These are phyloP conservation scores for Talaromyces adpressus DNA, from an alignment of 495 filamentous ascomycete genomes.

Conservation along the genomic window DNA sequence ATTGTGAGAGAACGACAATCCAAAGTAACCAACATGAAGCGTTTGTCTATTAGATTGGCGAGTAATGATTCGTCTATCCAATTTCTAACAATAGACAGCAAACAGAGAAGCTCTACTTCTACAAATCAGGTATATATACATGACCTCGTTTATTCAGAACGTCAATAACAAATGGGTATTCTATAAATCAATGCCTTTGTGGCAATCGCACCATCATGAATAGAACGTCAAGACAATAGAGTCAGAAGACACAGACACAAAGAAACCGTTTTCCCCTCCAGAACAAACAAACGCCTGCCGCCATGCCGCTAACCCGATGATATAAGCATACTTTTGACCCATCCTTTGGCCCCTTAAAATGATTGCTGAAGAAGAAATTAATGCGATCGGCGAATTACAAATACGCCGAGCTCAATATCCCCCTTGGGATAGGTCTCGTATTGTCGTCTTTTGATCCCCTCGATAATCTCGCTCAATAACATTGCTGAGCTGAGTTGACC, in stretches of 20 bases:
- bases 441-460: constrained; percentile 47
- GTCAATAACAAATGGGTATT: constrained; percentile 6
- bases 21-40: not conserved
- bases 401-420: constrained; percentile 56
- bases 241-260: not conserved
- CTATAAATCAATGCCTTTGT: constrained; percentile 1
- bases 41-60: not conserved
- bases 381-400: constrained; percentile 48
- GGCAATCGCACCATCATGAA: constrained; percentile 1
- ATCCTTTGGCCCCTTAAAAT: not conserved
- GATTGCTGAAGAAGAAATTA: constrained; percentile 12
- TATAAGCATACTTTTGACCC: not conserved
- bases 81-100: not conserved
- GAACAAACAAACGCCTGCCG: not conserved
- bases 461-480: constrained; percentile 56
- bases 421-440: constrained; percentile 38
- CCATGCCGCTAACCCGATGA: constrained; percentile 5
- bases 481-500: constrained; percentile 45
- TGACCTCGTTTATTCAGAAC: not conserved
- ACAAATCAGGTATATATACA: not conserved
- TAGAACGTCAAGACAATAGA: not conserved
- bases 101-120: not conserved
- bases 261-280: not conserved
- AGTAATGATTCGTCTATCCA: not conserved
- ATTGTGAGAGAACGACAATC: not conserved